Base-by-base conservation (phyloP, 768 basidiomycete species). In the Termitomyces eurrhizus region DNA sequence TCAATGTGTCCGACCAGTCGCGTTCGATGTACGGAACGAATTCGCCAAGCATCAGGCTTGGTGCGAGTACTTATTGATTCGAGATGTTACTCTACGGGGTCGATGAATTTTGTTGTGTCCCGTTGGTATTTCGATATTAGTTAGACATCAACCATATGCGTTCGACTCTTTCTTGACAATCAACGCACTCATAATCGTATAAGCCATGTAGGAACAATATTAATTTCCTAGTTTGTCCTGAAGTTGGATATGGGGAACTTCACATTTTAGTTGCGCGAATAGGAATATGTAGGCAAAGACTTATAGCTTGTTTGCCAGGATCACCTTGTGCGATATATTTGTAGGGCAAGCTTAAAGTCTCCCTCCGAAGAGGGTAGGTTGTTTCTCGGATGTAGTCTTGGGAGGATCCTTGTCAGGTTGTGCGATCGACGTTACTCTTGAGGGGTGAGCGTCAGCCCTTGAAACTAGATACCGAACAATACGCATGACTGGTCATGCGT, bases 251-350 rank as follows among this genome's bases (percentile, higher is more conserved):
- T 26, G 3, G 8, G 63, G 65, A 48, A 57, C 24, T 51, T 53
- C 51, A 18, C 26, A 26, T 41, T 52, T 39, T 24, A 55, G 52
- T 14, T 29, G 50, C 24, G 32, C 62, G 13, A 54, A 46, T 6
- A 49, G 29, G 24, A 63, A 61, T 54, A 64, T 41, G 26, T 64
- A 56, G 29, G 58, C 56, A 35, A 64, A 57, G 36, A 60, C 39
- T 4, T 58, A 54, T n/a, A 42, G 58, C 35, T 58, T 60, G 7
- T 59, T 52, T 36, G 24, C 56, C 36, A 64, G 48, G 26, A 58
- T 29, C 1, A 42, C 58, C 44, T 51, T 61, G 26, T 60, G 56
- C 57, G 33, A 50, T 56, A 64, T 9, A 12, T 52, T 1, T 51
- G 35, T 8, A 58, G 50, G 6, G 44, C 35, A 21, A 62, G 50